A percentile compares a stretch with the other conserved stretches of the same genome.
Conservation (phyloP, 805 yeast genomes). For the Ogataea salicorniae region DNA sequence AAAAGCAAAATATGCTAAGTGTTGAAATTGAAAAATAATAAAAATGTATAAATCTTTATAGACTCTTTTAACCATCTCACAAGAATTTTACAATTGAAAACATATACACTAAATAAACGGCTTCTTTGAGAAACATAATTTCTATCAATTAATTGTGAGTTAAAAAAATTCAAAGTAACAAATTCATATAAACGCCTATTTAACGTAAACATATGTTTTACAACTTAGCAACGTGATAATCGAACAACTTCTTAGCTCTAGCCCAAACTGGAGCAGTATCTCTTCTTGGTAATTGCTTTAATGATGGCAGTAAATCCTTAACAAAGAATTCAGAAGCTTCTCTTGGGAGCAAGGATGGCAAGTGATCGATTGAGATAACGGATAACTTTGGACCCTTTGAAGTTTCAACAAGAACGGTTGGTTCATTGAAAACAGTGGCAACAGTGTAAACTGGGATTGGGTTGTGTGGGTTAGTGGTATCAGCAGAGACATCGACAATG, state of each 20-base stretch:
- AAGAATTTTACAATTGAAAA: no score
- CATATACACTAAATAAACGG: no score
- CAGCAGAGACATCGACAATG: constrained; percentile 97
- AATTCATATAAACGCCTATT: neutral
- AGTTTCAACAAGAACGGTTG: constrained; percentile 81
- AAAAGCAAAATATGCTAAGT: constrained; percentile 38
- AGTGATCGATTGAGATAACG: constrained; percentile 92
- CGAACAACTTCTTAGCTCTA: constrained; percentile 77
- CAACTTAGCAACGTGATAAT: constrained; percentile 76
- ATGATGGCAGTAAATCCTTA: constrained; percentile 81
- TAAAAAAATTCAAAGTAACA: neutral
- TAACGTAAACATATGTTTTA: constrained; percentile 1
- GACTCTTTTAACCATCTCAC: no score
- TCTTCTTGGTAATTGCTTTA: constrained; percentile 80
- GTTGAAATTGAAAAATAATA: constrained; percentile 44
- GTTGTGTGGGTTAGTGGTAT: constrained; percentile 96
- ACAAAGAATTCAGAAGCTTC: constrained; percentile 94
- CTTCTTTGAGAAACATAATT: no score
- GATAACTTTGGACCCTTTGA: constrained; percentile 79
- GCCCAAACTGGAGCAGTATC: constrained; percentile 85
- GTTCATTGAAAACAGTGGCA: constrained; percentile 87
- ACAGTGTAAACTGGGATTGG: constrained; percentile 91
- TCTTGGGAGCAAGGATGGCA: constrained; percentile 93
- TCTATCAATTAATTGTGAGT: neutral
- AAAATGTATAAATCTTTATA: neutral